Evolutionary conservation across 1,139 yeast species (phyloP), one percentile per base, ranked within the genome.

Genomic region (Scheffersomyces insectosa): DNA sequence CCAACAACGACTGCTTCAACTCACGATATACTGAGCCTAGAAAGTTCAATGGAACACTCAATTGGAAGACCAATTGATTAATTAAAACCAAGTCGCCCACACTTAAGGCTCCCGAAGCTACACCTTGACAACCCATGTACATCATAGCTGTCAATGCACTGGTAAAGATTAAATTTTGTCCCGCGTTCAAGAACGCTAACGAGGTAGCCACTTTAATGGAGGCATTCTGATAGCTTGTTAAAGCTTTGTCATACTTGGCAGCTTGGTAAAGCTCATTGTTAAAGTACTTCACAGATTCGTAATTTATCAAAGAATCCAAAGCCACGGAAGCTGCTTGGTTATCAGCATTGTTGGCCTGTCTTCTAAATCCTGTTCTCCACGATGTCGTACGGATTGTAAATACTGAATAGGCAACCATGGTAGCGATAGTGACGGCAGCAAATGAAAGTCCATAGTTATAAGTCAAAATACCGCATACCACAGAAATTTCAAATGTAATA

Each of bases 51-150:
- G 99, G 99, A 12, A 93, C 96, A 31, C 96, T 87, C 41, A 93
- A 77, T 68, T 93, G 99, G 72, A 93, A 93, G 9, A 93, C 98
- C 44, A 95, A 76, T 67, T 95, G 99, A 64, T 95, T 95, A 51
- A 93, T 91, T 49, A 95, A 75, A n/a, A 93, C 99, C 58, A 93
- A 73, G 62, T 93, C 99, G 51, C 99, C 99, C 13, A 95, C 98
- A 2, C 95, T 85, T 46, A 93, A 72, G 1, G 81, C 67, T 0
- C 97, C 97, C 3, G 79, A 67, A 10, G 90, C 83, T 11, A 93
- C 95, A 28, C 98, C 98, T 46, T 83, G 82, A 57, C 97, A 90
- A n/a, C 97, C 98, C 96, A 93, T 85, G 63, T 88, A 93, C 99
- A 93, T 95, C 95, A 95, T 93, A 2, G 85, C 90, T 1, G 99